Percentiles rank a stretch among this genome's conserved stretches.
Evolutionary conservation across 345 rosid species (phyloP).

Genomic region (Eucalyptus dawsonii): DNA sequence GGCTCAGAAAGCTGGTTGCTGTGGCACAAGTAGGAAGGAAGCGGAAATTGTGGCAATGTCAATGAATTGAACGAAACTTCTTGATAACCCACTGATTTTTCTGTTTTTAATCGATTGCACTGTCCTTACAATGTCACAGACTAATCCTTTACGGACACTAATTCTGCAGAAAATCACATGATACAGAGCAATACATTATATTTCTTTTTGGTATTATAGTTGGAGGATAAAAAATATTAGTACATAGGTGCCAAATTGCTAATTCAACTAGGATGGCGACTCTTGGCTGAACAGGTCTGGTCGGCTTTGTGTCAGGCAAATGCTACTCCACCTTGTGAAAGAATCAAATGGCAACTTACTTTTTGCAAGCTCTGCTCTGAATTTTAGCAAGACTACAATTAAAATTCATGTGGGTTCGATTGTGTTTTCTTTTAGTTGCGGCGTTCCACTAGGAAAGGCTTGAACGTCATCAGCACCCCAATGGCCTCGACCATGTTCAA

Average conservation of each 20-base stretch:
- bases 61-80: neutral
- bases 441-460: conserved; percentile 39
- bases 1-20: neutral
- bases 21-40: neutral
- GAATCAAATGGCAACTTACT: neutral
- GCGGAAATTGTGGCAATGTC: neutral
- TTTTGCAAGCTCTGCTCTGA: neutral
- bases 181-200: neutral
- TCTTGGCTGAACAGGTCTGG: neutral
- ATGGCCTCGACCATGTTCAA: conserved; percentile 33
- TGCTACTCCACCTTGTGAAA: neutral
- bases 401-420: neutral
- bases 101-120: neutral
- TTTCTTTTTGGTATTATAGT: too few species aligned
- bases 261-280: neutral
- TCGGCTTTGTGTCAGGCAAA: neutral
- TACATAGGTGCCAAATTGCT: neutral
- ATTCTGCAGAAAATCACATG: neutral
- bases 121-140: neutral
- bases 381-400: neutral
- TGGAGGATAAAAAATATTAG: too few species aligned
- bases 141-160: neutral
- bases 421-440: neutral
- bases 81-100: neutral
- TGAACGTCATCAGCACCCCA: conserved; percentile 51